Percentiles rank a stretch among this genome's conserved stretches.
These are phyloP conservation scores for Rickenella mellea DNA, from an alignment of 768 basidiomycete species.

Conservation along the genomic window DNA sequence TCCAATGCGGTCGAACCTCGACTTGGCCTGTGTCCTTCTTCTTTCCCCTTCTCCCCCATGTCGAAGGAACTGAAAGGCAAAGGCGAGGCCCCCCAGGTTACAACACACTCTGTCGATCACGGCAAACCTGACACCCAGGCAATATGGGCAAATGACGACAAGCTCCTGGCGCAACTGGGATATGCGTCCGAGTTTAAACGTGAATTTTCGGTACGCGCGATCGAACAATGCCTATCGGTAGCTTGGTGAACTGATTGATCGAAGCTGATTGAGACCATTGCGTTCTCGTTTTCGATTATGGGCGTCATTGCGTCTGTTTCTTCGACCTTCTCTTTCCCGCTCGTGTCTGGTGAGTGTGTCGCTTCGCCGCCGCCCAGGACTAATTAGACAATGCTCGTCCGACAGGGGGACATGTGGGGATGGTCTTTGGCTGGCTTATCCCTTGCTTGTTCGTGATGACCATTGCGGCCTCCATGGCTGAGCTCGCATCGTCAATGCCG, in stretches of 20 bases:
- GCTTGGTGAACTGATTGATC: not conserved
- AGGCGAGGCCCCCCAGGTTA: not conserved
- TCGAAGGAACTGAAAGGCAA: not conserved
- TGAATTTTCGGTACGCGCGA: conserved; percentile 52
- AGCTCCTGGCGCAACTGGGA: conserved; percentile 52
- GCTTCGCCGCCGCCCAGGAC: not conserved
- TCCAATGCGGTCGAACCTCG: too few species aligned
- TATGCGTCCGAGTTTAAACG: conserved; percentile 68
- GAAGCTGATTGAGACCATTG: conserved; percentile 51
- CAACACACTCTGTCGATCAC: not conserved
- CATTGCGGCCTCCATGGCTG: conserved; percentile 65
- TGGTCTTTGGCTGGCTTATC: conserved; percentile 73
- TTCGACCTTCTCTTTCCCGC: conserved; percentile 55
- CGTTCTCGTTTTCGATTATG: conserved; percentile 65
- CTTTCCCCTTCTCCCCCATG: too few species aligned
- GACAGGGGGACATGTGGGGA: conserved; percentile 64
- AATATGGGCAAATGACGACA: conserved; percentile 30
- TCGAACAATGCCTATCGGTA: not conserved
- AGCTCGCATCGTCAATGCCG: conserved; percentile 70
- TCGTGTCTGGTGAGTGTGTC: conserved; percentile 41
- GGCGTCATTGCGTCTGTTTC: conserved; percentile 62
- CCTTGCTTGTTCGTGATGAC: conserved; percentile 59
- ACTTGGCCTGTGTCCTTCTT: too few species aligned
- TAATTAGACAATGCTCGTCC: not conserved
- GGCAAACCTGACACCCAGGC: not conserved